phyloP scores from a whole-genome alignment of 805 yeast species.

The Lipomyces yamadae region DNA sequence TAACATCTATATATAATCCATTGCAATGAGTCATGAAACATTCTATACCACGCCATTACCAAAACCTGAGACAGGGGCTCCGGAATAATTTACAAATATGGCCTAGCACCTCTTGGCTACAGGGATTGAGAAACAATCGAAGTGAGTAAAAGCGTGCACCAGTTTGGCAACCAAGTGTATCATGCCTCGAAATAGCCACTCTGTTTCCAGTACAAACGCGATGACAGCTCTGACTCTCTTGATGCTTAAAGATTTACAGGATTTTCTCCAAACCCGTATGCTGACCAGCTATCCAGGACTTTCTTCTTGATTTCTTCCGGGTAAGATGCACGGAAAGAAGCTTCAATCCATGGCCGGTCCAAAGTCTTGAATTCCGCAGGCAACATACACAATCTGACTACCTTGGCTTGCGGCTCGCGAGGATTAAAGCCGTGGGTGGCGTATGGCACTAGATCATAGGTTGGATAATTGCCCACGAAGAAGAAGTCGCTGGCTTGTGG shows the following conservation, averaged over 20 bases:
- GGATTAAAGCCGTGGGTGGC: constrained; percentile 1
- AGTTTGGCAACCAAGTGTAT: too few species aligned
- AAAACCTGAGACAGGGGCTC: too few species aligned
- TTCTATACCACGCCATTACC: too few species aligned
- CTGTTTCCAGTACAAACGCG: background rate
- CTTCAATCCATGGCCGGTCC: constrained; percentile 1
- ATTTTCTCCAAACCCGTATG: background rate
- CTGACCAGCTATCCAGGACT: background rate
- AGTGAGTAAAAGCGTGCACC: too few species aligned
- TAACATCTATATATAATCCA: too few species aligned
- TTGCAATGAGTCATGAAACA: too few species aligned
- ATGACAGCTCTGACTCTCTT: background rate
- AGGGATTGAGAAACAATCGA: too few species aligned
- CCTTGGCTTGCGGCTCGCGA: background rate
- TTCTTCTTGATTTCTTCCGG: constrained; percentile 2
- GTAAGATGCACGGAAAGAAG: constrained; percentile 2
- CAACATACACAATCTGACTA: background rate
- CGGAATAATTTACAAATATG: too few species aligned
- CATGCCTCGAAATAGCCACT: background rate
- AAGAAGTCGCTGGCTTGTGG: background rate
- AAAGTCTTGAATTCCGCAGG: constrained; percentile 1
- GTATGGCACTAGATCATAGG: constrained; percentile 2
- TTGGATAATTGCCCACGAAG: background rate
- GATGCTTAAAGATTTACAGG: background rate
- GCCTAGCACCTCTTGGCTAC: too few species aligned